Evolutionary conservation across 2,329 filamentous ascomycete species (phyloP).

Genomic region (Nigrospora sphaerica): DNA sequence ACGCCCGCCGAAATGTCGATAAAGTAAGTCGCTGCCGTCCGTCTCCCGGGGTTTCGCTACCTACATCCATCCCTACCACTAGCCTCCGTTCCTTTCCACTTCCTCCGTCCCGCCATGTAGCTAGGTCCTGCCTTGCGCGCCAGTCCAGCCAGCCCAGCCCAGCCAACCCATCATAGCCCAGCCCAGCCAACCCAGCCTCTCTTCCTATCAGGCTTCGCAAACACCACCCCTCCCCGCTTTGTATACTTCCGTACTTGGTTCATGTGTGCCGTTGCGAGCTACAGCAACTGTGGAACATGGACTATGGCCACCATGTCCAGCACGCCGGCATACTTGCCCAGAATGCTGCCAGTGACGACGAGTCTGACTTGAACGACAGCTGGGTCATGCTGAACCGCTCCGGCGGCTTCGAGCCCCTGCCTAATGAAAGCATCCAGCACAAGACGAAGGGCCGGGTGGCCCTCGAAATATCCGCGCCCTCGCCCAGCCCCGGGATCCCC

Average conservation of each 20-base stretch:
- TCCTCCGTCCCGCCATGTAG: not conserved
- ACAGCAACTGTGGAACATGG: slow-evolving; percentile 13
- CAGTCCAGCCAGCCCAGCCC: too few relatives aligned
- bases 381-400: slow-evolving; percentile 88
- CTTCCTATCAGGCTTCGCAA: not conserved
- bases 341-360: slow-evolving; percentile 27
- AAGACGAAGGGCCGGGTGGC: slow-evolving; percentile 73
- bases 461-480: slow-evolving; percentile 66
- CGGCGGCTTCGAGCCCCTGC: slow-evolving; percentile 73
- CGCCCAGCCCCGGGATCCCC: slow-evolving; percentile 55
- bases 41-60: slow-evolving; percentile 9
- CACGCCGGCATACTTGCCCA: slow-evolving; percentile 34
- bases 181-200: too few relatives aligned
- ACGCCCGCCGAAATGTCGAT: slow-evolving; percentile 30
- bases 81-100: slow-evolving; percentile 4
- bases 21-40: slow-evolving; percentile 24
- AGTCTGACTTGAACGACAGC: slow-evolving; percentile 50
- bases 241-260: not conserved
- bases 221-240: not conserved
- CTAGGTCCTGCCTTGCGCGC: too few relatives aligned
- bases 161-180: too few relatives aligned
- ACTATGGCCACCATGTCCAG: slow-evolving; percentile 33
- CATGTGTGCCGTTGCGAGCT: not conserved
- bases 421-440: slow-evolving; percentile 75
- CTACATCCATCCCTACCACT: slow-evolving; percentile 7